Evolutionary conservation across 768 basidiomycete genomes (phyloP).

Genomic region (Clathrus columnatus): DNA sequence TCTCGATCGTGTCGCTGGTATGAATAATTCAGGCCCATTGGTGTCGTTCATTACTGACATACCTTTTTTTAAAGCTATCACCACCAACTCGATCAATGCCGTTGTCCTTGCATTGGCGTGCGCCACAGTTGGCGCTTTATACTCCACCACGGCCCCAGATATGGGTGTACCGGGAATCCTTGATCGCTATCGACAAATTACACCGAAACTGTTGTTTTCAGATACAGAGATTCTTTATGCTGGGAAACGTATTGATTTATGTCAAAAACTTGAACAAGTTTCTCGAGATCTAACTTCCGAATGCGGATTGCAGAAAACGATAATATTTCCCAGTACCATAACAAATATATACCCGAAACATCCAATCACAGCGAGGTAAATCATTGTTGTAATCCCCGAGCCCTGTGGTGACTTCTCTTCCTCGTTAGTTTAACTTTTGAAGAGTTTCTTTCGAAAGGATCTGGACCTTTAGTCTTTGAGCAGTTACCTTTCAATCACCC

Average conservation of each 20-base stretch:
- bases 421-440: background rate
- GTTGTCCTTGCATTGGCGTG: slow-evolving; percentile 58
- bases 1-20: slow-evolving; percentile 65
- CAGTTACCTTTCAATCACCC: slow-evolving; percentile 75
- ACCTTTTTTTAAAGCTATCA: slow-evolving; percentile 39
- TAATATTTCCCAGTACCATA: slow-evolving; percentile 52
- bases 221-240: slow-evolving; percentile 60
- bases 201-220: slow-evolving; percentile 61
- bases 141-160: slow-evolving; percentile 63
- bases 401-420: background rate
- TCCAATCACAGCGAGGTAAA: slow-evolving; percentile 21
- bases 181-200: slow-evolving; percentile 61
- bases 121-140: slow-evolving; percentile 59
- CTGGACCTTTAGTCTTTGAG: slow-evolving; percentile 51
- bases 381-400: too few species aligned
- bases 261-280: slow-evolving; percentile 46
- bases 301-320: slow-evolving; percentile 41
- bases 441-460: slow-evolving; percentile 40
- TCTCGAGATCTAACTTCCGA: slow-evolving; percentile 34
- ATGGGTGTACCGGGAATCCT: slow-evolving; percentile 58
- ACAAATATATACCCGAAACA: slow-evolving; percentile 34
- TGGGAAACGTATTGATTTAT: slow-evolving; percentile 48
- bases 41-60: background rate
- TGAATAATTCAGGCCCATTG: slow-evolving; percentile 11
- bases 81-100: slow-evolving; percentile 52